Percentiles rank a stretch among this genome's conserved stretches.
phyloP scores from a whole-genome alignment of 78 protist genomes.

The Speleostelium caveatum region DNA sequence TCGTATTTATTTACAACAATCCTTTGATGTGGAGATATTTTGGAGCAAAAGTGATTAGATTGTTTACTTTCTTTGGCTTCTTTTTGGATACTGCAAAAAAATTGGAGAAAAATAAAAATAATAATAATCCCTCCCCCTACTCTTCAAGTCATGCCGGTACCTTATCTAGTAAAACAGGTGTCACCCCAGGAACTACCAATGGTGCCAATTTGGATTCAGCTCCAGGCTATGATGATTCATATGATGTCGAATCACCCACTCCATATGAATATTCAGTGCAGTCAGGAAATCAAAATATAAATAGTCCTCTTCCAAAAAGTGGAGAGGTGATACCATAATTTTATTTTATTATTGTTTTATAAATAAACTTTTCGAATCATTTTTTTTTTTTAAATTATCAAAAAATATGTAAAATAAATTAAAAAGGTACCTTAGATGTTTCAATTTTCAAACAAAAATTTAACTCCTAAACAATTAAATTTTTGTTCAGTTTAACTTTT shows the following conservation, averaged over 20 bases:
- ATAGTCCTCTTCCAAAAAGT: too few relatives aligned
- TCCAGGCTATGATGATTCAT: background rate
- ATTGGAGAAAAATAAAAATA: slow-evolving; percentile 49
- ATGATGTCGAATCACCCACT: background rate
- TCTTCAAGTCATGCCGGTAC: slow-evolving; percentile 42
- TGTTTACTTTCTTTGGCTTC: slow-evolving; percentile 36
- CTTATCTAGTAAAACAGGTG: background rate
- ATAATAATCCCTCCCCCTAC: slow-evolving; percentile 68
- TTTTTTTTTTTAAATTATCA: too few relatives aligned
- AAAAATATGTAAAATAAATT: too few relatives aligned
- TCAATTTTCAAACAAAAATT: too few relatives aligned
- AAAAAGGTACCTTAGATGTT: too few relatives aligned
- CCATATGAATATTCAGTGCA: background rate
- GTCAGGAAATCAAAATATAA: too few relatives aligned
- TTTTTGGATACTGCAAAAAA: slow-evolving; percentile 20
- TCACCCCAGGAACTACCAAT: background rate
- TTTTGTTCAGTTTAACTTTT: too few relatives aligned
- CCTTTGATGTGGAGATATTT: slow-evolving; percentile 68
- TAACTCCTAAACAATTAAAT: too few relatives aligned
- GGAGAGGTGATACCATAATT: too few relatives aligned
- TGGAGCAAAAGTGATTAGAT: slow-evolving; percentile 9
- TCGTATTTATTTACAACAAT: slow-evolving; percentile 49
- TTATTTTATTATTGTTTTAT: too few relatives aligned
- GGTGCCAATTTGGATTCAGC: background rate
- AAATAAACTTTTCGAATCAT: too few relatives aligned